Evolutionary conservation across 805 yeast species (phyloP).

Genomic region (Yarrowia yakushimensis): DNA sequence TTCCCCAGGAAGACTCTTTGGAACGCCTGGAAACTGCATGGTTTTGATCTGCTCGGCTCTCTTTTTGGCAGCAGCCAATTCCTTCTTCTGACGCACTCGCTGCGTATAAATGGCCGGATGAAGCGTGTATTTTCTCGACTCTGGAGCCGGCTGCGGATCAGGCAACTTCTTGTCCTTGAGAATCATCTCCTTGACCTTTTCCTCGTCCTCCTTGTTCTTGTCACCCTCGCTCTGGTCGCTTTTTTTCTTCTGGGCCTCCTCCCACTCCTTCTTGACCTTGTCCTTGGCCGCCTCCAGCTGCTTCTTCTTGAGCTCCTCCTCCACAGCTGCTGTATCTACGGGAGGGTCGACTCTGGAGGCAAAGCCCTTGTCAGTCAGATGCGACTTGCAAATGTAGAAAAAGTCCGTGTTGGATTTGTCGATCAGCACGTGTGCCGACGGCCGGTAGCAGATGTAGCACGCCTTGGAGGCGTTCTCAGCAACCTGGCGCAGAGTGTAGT

Average conservation of each 20-base stretch:
- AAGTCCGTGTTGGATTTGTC: constrained; percentile 43
- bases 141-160: not conserved
- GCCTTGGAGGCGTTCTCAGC: constrained; percentile 46
- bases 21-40: constrained; percentile 26
- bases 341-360: constrained; percentile 44
- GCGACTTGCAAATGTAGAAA: constrained; percentile 52
- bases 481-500: constrained; percentile 47
- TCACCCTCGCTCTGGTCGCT: constrained; percentile 26
- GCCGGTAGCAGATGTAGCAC: constrained; percentile 53
- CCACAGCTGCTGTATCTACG: constrained; percentile 25
- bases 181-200: constrained; percentile 29
- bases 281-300: constrained; percentile 37
- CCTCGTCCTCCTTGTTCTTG: constrained; percentile 25
- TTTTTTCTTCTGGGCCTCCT: constrained; percentile 29
- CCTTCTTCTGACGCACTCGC: constrained; percentile 13
- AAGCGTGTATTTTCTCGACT: constrained; percentile 1
- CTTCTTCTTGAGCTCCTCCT: constrained; percentile 33
- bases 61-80: constrained; percentile 1
- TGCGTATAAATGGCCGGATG: constrained; percentile 17
- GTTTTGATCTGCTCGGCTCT: constrained; percentile 26
- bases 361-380: constrained; percentile 48
- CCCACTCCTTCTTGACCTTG: constrained; percentile 37
- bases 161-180: constrained; percentile 19
- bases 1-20: not conserved
- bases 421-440: constrained; percentile 49